Base-by-base conservation (phyloP, 257 asterid species). In the Thymus mandschuricus region DNA sequence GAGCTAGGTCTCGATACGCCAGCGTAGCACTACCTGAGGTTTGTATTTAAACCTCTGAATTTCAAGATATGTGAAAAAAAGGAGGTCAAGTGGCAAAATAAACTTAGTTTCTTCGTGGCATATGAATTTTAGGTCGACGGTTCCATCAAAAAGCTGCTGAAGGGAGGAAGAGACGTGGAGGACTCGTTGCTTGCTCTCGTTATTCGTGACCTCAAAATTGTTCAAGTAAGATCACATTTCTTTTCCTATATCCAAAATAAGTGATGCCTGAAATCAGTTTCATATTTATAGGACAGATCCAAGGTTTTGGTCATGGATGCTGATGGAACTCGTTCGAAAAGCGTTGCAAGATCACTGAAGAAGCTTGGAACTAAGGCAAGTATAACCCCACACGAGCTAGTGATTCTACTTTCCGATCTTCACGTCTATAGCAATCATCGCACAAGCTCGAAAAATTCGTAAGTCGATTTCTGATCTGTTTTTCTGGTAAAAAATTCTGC, bases 221-320 rank as follows among this genome's bases (percentile, higher is more conserved):
- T 91, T 70, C 79, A 83, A 76, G 99, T 94, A 91, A 70, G 92
- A 54, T 52, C 45, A 65, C 56, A 59, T 21, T 71, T 48, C 10
- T 62, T 60, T 64, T 29, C 43, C 41, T 9, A 63, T 60, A 33
- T 34, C 11, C 46, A 12, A 38, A 38, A 3, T 5, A 38, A 38
- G 41, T 38, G 41, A 65, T 67, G 63, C 69, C 69, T 78, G 40
- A 76, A 60, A 58, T 77, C 68, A 51, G 43, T 74, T 76, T 76
- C 63, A 35, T 75, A 66, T 67, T 70, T 81, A 72, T 77, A 89
- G 97, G 88, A 78, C 86, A 83, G 88, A 82, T 83, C 99, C 68
- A 89, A 89, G 87, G 90, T 94, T 78, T 75, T 94, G 70, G 80
- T 94, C 60, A 84, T 94, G 97, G 99, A 94, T 88, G 92, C 90